Percentiles rank a stretch among this genome's conserved stretches.
These are phyloP conservation scores for Neopestalotiopsis sp. DNA, from an alignment of 2,329 filamentous ascomycete genomes.

Conservation along the genomic window DNA sequence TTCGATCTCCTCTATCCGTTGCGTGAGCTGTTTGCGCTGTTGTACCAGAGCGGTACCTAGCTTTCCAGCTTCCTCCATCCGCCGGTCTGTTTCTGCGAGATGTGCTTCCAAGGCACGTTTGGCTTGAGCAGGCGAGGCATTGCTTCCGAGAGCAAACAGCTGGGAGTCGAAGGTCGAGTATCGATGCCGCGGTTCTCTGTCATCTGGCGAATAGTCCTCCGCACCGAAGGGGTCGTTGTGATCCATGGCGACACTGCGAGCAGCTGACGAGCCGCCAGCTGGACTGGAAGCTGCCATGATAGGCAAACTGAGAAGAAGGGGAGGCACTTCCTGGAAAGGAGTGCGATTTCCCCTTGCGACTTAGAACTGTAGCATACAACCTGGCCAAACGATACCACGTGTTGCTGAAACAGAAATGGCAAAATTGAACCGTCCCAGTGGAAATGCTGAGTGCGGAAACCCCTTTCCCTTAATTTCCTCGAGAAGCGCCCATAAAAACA, in stretches of 20 bases:
- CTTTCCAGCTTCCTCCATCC: conserved; percentile 89
- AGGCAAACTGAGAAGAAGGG: conserved; percentile 1
- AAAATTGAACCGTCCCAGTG: background rate
- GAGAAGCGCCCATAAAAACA: background rate
- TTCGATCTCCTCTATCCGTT: conserved; percentile 84
- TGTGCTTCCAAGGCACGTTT: conserved; percentile 90
- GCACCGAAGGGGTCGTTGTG: conserved; percentile 64
- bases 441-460: background rate
- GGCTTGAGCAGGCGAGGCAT: conserved; percentile 80
- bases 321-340: conserved; percentile 25
- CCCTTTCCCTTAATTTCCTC: background rate
- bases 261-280: conserved; percentile 36
- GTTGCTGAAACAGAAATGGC: background rate
- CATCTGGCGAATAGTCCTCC: conserved; percentile 44
- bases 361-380: conserved; percentile 36
- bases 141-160: conserved; percentile 77
- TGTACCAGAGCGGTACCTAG: conserved; percentile 83
- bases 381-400: conserved; percentile 25
- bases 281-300: conserved; percentile 51
- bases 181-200: conserved; percentile 60
- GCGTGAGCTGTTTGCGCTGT: conserved; percentile 82
- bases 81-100: conserved; percentile 87
- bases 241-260: conserved; percentile 24
- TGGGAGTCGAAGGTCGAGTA: conserved; percentile 85
- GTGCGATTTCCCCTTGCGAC: conserved; percentile 31